A percentile compares a stretch with the other conserved stretches of the same genome.
Evolutionary conservation across 805 yeast species (phyloP).

Genomic region (Suhomyces canberraensis): DNA sequence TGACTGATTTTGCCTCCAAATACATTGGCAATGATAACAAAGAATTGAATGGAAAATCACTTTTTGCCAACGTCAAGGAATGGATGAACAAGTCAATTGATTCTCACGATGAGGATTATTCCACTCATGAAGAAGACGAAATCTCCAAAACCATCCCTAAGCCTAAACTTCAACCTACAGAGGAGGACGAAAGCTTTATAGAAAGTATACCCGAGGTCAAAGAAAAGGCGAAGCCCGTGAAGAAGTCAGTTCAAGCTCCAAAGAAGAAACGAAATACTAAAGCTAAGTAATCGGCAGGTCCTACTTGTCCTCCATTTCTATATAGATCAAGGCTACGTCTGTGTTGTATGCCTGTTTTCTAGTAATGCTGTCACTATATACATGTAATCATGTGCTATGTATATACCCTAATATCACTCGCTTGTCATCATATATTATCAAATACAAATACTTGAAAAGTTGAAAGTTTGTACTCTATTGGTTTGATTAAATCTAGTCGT

Average conservation of each 20-base stretch:
- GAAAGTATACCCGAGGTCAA: background rate
- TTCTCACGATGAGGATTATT: conserved; percentile 27
- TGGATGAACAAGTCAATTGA: conserved; percentile 38
- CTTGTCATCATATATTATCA: too few relatives aligned
- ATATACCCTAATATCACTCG: too few relatives aligned
- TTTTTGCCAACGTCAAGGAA: conserved; percentile 40
- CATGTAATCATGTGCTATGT: too few relatives aligned
- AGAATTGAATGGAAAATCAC: conserved; percentile 32
- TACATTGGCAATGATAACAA: conserved; percentile 55
- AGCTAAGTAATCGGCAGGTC: background rate
- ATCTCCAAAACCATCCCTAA: background rate
- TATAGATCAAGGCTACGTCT: too few relatives aligned
- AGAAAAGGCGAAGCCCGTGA: background rate
- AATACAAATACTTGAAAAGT: too few relatives aligned
- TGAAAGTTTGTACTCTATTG: too few relatives aligned
- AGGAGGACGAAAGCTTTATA: background rate
- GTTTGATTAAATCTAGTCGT: too few relatives aligned
- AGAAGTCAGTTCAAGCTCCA: background rate
- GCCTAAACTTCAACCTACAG: background rate
- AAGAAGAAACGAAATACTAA: background rate
- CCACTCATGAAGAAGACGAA: conserved; percentile 18
- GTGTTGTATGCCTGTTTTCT: background rate
- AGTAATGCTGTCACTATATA: too few relatives aligned
- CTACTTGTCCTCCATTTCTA: background rate
- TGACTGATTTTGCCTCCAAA: conserved; percentile 63